These are phyloP conservation scores for Coccomyxa subellipsoidea DNA, from an alignment of 163 green algal genomes.

Conservation along the genomic window DNA sequence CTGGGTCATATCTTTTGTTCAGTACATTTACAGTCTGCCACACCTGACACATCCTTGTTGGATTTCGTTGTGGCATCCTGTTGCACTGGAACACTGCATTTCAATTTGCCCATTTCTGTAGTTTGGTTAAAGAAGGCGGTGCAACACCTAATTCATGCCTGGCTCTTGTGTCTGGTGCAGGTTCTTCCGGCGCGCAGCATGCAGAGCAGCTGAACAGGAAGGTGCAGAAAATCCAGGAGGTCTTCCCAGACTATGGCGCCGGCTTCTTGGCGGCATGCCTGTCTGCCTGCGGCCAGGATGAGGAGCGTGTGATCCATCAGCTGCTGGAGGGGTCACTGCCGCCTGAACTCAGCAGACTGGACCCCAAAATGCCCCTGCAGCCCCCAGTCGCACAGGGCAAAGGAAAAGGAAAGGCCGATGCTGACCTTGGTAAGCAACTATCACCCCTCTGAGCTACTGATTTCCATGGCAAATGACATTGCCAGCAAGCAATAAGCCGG, in stretches of 20 bases:
- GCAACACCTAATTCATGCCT: background rate
- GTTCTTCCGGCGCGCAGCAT: background rate
- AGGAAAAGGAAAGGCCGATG: background rate
- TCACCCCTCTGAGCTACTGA: background rate
- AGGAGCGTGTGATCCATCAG: constrained; percentile 52
- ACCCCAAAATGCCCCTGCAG: constrained; percentile 11
- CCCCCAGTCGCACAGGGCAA: background rate
- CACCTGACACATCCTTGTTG: too few relatives aligned
- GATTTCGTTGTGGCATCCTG: too few relatives aligned
- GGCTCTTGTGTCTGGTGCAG: background rate
- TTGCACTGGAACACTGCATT: too few relatives aligned
- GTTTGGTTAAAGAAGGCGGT: too few relatives aligned
- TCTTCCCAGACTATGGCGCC: constrained; percentile 68
- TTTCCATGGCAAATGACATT: background rate
- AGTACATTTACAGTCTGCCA: background rate
- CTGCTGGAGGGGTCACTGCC: constrained; percentile 34
- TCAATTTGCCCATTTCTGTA: too few relatives aligned
- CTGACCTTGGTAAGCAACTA: background rate
- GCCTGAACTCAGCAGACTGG: constrained; percentile 12
- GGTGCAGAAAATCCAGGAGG: constrained; percentile 50
- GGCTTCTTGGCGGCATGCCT: constrained; percentile 66
- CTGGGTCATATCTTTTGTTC: background rate
- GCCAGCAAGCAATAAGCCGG: background rate
- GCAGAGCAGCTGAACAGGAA: constrained; percentile 3
- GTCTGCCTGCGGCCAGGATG: constrained; percentile 23